Evolutionary conservation across 768 basidiomycete species (phyloP).

Genomic region (Tulasnella sp.): DNA sequence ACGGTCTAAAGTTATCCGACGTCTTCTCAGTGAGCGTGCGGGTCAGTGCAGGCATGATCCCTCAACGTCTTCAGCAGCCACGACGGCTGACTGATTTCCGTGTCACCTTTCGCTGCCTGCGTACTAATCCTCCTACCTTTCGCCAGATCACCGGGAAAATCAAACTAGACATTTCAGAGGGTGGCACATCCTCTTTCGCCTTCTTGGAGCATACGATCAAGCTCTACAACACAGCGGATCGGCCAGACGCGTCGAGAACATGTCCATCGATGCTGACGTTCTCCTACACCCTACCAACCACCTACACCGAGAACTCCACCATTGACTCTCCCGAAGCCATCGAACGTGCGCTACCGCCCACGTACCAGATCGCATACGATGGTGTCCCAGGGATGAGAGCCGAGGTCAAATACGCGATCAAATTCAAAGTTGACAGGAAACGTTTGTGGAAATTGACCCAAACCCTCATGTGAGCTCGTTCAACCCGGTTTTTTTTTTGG

Average conservation of each 20-base stretch:
- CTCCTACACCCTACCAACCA: constrained; percentile 6
- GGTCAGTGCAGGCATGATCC: too few species aligned
- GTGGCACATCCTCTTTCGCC: neutral
- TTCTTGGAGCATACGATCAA: constrained; percentile 3
- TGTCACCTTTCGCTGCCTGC: neutral
- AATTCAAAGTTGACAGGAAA: constrained; percentile 7
- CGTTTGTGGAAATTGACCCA: constrained; percentile 11
- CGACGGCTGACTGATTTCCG: neutral
- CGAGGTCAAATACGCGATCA: constrained; percentile 14
- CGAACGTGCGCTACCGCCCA: constrained; percentile 12
- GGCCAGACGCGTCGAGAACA: neutral
- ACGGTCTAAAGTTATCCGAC: constrained; percentile 3
- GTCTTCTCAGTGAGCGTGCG: constrained; percentile 1
- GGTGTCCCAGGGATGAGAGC: constrained; percentile 15
- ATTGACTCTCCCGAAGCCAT: constrained; percentile 1
- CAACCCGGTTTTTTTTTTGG: too few species aligned
- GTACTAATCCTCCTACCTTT: neutral
- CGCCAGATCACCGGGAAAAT: constrained; percentile 14
- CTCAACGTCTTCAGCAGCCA: too few species aligned
- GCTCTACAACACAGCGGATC: constrained; percentile 1
- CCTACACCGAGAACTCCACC: constrained; percentile 2
- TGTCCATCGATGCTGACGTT: constrained; percentile 4
- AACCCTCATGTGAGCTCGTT: constrained; percentile 6
- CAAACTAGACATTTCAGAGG: constrained; percentile 16
- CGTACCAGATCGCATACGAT: constrained; percentile 12